Conservation (phyloP, 192 early-diverging fungal species). For the Allomyces javanicus region DNA sequence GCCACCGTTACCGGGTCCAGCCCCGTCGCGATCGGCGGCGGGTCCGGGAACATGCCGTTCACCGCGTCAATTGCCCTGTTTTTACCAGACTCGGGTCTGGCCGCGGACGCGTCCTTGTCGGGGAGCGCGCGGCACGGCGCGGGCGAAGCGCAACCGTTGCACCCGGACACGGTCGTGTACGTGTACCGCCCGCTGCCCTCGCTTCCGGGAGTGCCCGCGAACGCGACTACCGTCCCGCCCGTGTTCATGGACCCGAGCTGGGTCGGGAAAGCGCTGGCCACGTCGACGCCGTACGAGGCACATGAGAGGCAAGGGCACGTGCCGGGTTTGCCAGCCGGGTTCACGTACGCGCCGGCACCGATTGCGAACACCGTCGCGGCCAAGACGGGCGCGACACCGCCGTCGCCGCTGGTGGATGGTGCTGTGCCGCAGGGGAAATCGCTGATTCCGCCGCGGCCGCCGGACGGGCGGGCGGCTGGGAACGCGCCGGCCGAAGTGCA, state of each 20-base stretch:
- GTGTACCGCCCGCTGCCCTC: constrained; percentile 24
- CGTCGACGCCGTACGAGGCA: constrained; percentile 18
- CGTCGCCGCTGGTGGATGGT: no score
- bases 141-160: constrained; percentile 5
- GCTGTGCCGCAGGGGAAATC: no score
- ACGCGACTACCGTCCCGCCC: constrained; percentile 29
- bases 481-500: no score
- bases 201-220: constrained; percentile 31
- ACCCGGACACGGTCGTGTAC: constrained; percentile 29
- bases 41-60: neutral
- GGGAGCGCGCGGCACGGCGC: neutral
- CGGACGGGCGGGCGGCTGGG: no score
- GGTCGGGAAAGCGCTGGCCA: constrained; percentile 11
- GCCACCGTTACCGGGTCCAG: neutral
- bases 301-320: constrained; percentile 21
- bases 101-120: neutral
- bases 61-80: neutral
- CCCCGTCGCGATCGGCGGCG: no score
- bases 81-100: neutral
- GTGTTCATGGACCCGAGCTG: constrained; percentile 25
- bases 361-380: constrained; percentile 1
- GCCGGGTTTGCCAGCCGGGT: constrained; percentile 27
- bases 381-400: neutral
- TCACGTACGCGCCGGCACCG: constrained; percentile 21
- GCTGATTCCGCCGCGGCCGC: no score